Percentiles rank a stretch among this genome's conserved stretches.
Evolutionary conservation across 805 yeast species (phyloP).

Genomic region (Candida incommunis): DNA sequence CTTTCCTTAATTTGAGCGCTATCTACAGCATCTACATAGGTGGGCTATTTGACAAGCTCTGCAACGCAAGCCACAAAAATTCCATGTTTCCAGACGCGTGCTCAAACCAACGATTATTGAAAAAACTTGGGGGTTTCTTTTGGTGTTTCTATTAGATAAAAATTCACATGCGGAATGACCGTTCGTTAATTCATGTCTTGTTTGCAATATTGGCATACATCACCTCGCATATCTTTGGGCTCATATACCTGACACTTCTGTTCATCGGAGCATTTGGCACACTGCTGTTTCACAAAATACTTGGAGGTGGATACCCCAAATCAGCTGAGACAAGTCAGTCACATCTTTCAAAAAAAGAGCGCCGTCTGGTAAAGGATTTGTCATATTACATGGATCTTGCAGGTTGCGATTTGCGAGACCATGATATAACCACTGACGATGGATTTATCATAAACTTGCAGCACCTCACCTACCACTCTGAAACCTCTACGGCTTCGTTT

Average conservation of each 20-base stretch:
- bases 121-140: too few relatives aligned
- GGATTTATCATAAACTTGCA: conserved; percentile 62
- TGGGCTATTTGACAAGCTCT: too few relatives aligned
- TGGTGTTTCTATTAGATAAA: too few relatives aligned
- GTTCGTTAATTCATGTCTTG: not conserved
- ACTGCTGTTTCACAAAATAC: conserved; percentile 2
- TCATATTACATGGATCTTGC: conserved; percentile 52
- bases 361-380: conserved; percentile 36
- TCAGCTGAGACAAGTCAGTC: not conserved
- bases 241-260: conserved; percentile 12
- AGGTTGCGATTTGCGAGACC: conserved; percentile 45
- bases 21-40: too few relatives aligned
- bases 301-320: not conserved
- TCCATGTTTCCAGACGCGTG: too few relatives aligned
- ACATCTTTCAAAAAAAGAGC: conserved; percentile 21
- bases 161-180: not conserved
- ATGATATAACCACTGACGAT: conserved; percentile 56
- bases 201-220: conserved; percentile 8
- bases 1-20: too few relatives aligned
- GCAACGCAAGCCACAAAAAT: too few relatives aligned
- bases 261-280: conserved; percentile 13
- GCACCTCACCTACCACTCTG: conserved; percentile 31
- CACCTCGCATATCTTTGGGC: conserved; percentile 14
- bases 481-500: not conserved
- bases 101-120: too few relatives aligned